phyloP scores from a whole-genome alignment of 345 rosid genomes.

The Eucalyptus virginea region DNA sequence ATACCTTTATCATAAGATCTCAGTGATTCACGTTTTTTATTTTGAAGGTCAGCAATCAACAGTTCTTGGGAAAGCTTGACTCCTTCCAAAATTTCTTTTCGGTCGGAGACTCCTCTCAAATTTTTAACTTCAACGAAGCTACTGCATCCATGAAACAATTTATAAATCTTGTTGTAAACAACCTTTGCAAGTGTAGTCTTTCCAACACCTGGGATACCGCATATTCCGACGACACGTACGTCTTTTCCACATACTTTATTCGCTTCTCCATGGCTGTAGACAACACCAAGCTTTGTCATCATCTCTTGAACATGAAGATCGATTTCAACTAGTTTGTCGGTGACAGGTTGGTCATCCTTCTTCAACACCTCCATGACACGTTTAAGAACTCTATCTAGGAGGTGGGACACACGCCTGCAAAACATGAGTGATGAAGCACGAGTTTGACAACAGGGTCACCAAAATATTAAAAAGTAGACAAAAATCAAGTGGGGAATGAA shows the following conservation, averaged over 20 bases:
- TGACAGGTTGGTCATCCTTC: neutral
- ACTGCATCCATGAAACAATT: no score
- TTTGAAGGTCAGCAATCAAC: no score
- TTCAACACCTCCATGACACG: neutral
- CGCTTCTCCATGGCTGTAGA: neutral
- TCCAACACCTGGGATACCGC: neutral
- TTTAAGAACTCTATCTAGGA: no score
- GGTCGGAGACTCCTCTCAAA: no score
- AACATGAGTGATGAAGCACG: neutral
- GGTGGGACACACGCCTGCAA: no score
- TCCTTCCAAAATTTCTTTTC: no score
- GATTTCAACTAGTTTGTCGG: neutral
- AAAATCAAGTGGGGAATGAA: neutral
- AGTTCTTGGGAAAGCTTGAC: fast-evolving
- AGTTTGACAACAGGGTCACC: neutral
- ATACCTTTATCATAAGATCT: neutral
- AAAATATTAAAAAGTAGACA: neutral
- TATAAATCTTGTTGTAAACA: neutral
- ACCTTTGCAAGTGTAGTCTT: slow-evolving; percentile 6
- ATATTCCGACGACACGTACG: neutral
- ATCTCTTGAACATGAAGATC: neutral
- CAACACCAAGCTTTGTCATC: no score
- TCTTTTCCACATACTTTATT: fast-evolving
- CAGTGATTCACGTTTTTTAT: no score
- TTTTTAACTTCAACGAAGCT: no score